Base-by-base conservation (phyloP, 345 rosid genomes). In the Citrus trifoliata region DNA sequence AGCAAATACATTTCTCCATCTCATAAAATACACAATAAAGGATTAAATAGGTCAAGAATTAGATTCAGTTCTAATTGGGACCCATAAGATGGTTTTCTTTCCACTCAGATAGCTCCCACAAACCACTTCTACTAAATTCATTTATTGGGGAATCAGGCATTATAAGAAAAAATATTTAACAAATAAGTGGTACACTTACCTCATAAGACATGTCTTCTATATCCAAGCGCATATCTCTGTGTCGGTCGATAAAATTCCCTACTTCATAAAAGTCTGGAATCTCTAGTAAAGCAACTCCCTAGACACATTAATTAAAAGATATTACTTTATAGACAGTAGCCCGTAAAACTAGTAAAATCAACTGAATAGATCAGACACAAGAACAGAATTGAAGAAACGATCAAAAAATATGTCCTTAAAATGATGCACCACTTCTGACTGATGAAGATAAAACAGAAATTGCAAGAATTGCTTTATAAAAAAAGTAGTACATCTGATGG, bases 201-300 rank as follows among this genome's bases (percentile, higher is more conserved):
- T 95, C 98, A 67, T 95, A 95, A 58, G 98, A 89, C 97, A 93
- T 93, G 75, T 90, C 89, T 85, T 93, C 98, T 74, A 90, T 91
- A 82, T 95, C 98, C 89, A 95, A 80, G 38, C 98, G 98, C 98
- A 95, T 90, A 71, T 89, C 98, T 80, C 91, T 87, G 80, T 95
- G 97, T 87, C 86, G 90, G 78, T 92, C 98, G 24, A 83, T 69
- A 62, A 83, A 73, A 81, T 85, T 85, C 55, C 81, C 92, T 28
- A 79, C 87, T 75, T 87, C 87, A 79, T 88, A 85, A 74, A 78
- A 85, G 71, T 84, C 90, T 32, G 90, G 87, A 37, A 84, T 81
- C 79, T 88, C 95, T 7, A 90, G 83, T 32, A 88, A 16, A 12
- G 97, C 95, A 83, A 87, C 87, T 62, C 92, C 98, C 98, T 95